phyloP scores from a whole-genome alignment of 2,329 filamentous ascomycete genomes.

The Fusarium coffeatum region DNA sequence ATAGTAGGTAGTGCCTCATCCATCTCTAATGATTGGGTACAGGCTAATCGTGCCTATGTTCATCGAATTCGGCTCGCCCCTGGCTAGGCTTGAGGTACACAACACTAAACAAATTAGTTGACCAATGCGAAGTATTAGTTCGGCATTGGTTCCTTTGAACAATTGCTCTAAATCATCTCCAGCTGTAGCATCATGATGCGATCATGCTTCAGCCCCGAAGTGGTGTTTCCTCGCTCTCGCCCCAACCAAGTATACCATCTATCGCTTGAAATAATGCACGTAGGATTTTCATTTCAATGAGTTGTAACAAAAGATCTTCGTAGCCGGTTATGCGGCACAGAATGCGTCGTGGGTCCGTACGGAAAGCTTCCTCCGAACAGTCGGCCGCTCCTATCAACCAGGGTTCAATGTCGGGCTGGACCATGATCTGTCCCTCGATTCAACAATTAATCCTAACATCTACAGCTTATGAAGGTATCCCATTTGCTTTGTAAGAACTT shows the following conservation, averaged over 20 bases:
- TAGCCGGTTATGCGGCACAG: not conserved
- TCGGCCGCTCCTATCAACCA: not conserved
- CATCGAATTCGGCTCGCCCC: not conserved
- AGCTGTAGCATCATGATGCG: not conserved
- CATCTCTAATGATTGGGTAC: not conserved
- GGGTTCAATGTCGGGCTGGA: not conserved
- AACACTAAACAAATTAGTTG: not conserved
- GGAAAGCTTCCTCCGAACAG: not conserved
- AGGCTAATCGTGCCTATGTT: not conserved
- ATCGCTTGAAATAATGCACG: fast-evolving
- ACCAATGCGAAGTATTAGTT: not conserved
- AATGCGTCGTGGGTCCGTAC: not conserved
- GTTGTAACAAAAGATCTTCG: not conserved
- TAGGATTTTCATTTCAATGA: not conserved
- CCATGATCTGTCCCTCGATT: not conserved
- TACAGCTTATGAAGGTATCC: not conserved
- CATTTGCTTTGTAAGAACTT: not conserved
- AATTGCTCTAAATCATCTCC: not conserved
- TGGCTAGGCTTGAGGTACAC: not conserved
- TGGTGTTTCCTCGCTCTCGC: fast-evolving
- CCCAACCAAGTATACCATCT: too few species aligned
- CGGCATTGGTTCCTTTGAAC: not conserved
- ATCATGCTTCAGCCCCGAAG: not conserved
- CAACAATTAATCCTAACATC: too few species aligned
- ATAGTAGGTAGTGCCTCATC: not conserved